A percentile compares a stretch with the other conserved stretches of the same genome.
Conservation (phyloP, 345 rosid genomes). For the Lenwebbia sp. region DNA sequence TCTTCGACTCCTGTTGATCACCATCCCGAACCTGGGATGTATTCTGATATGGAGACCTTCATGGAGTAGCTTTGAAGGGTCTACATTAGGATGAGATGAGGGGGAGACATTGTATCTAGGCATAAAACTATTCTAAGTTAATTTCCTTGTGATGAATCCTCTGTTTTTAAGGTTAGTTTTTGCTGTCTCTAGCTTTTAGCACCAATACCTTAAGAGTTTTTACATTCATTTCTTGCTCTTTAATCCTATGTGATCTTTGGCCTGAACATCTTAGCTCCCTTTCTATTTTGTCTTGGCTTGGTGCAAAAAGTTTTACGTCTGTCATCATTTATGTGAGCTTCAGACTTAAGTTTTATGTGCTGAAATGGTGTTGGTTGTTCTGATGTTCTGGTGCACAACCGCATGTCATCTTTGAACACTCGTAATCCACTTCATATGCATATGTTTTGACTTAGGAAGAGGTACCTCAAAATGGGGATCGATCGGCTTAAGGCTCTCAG, state of each 20-base stretch:
- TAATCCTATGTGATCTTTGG: neutral
- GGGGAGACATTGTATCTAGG: neutral
- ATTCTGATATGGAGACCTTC: constrained; percentile 70
- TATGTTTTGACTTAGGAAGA: neutral
- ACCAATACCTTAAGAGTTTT: neutral
- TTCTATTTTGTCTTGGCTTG: neutral
- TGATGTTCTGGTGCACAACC: neutral
- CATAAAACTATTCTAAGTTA: neutral
- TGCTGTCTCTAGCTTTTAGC: neutral
- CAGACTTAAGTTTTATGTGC: neutral
- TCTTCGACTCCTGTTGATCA: constrained; percentile 58
- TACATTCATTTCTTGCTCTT: neutral
- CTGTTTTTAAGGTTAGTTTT: neutral
- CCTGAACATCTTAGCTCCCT: neutral
- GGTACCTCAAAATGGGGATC: neutral
- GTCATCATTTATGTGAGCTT: neutral
- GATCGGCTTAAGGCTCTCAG: neutral
- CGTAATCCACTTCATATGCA: neutral
- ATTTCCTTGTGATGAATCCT: neutral
- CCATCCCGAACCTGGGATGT: constrained; percentile 51
- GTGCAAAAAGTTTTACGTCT: neutral
- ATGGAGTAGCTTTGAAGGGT: constrained; percentile 38
- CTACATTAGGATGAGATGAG: neutral
- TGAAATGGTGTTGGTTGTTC: neutral
- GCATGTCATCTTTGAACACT: neutral